Evolutionary conservation across 768 basidiomycete genomes (phyloP), one percentile per base, ranked within the genome.

Genomic region (Amanita subjunquillea): DNA sequence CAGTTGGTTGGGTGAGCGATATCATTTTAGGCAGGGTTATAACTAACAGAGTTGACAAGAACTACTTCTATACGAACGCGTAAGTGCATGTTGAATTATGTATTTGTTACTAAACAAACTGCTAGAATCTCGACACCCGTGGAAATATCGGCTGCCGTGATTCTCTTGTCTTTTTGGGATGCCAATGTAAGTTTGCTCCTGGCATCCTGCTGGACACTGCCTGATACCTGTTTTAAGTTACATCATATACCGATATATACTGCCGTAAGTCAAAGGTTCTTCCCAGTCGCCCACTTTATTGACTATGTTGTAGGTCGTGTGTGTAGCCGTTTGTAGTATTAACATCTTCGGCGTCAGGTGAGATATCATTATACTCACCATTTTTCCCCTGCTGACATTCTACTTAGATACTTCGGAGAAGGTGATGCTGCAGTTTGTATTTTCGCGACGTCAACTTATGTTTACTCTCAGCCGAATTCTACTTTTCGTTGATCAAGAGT

Each of bases 141-240:
- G n/a, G 87, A 89, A 67, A 74, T 91, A 51, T 80, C 81, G 1
- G 87, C 87, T 1, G 80, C 84, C 7, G 74, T 78, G 12, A 74
- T 90, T 48, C 65, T 91, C 8, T 69, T 90, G 52, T 72, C 77
- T 5, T 89, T 82, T 69, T 90, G 87, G 87, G 82, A 86, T 64
- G 56, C 66, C 27, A 69, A 83, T 57, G 81, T 82, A 55, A 53
- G 72, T 63, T 5, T 36, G 8, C 10, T 36, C 36, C 20, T 37
- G 13, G 6, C 52, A 9, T 32, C 30, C 15, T 20, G 20, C n/a
- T 25, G 20, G 20, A 17, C 17, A n/a, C 15, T 29, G 44, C 15
- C 1, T 29, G 34, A 49, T 27, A 49, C 36, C 38, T 13, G 47
- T 17, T 46, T 30, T 37, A 57, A 82, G 79, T 58, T 62, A 3